phyloP scores from a whole-genome alignment of 441 rosid genomes.

The Adansonia gregorii region DNA sequence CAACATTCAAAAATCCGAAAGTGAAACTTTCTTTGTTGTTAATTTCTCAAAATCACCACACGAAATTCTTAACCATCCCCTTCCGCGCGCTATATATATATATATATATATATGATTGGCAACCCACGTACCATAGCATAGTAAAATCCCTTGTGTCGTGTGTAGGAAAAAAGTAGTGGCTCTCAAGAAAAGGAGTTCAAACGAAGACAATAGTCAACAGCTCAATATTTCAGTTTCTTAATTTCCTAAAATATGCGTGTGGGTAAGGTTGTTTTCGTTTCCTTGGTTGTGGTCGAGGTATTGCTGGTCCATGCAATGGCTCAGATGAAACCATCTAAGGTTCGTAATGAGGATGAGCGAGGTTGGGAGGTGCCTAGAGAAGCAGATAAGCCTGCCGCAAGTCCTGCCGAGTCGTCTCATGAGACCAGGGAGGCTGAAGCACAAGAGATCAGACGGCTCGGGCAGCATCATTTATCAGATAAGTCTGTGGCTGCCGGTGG shows the following conservation, averaged over 20 bases:
- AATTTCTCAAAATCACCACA: not conserved
- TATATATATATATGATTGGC: not conserved
- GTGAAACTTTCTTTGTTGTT: not conserved
- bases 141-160: not conserved
- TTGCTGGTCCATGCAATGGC: conserved; percentile 35
- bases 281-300: conserved; percentile 35
- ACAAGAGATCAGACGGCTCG: conserved; percentile 44
- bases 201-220: not conserved
- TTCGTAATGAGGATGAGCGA: conserved; percentile 20
- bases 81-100: not conserved
- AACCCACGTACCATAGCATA: not conserved
- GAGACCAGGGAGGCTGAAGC: conserved; percentile 37
- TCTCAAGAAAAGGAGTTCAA: not conserved
- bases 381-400: conserved; percentile 26
- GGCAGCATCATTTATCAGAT: conserved; percentile 51
- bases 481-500: conserved; percentile 69
- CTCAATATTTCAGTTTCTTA: not conserved
- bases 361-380: not conserved
- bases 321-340: conserved; percentile 29
- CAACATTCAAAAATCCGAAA: not conserved
- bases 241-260: not conserved
- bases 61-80: not conserved
- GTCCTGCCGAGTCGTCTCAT: conserved; percentile 21
- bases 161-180: not conserved
- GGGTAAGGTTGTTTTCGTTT: conserved; percentile 31